These are phyloP conservation scores for Arthrobotrys sinensis DNA, from an alignment of 2,329 filamentous ascomycete species.

Conservation along the genomic window DNA sequence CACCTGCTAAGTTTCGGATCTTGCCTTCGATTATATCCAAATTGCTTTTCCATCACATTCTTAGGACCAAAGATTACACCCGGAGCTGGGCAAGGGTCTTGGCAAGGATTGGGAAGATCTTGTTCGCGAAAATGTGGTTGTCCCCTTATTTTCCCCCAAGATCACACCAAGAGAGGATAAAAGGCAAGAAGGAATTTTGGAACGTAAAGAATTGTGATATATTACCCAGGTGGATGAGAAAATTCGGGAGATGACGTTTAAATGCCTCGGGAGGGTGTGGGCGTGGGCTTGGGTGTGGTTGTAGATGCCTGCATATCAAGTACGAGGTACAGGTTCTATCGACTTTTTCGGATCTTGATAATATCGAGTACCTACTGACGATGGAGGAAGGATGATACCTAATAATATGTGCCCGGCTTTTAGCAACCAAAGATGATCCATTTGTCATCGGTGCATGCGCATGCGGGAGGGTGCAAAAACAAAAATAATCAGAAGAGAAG, in stretches of 20 bases:
- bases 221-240: constrained; percentile 14
- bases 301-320: constrained; percentile 22
- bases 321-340: constrained; percentile 38
- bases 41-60: constrained; percentile 41
- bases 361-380: constrained; percentile 31
- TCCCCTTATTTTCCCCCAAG: constrained; percentile 14
- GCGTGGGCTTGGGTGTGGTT: not conserved
- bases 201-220: constrained; percentile 25
- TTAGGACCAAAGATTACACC: constrained; percentile 13
- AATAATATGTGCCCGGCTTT: constrained; percentile 33
- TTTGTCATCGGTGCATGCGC: constrained; percentile 61
- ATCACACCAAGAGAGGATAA: constrained; percentile 15
- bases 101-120: constrained; percentile 24
- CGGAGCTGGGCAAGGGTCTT: constrained; percentile 26
- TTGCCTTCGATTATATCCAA: constrained; percentile 29
- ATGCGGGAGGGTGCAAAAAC: constrained; percentile 47
- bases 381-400: not conserved
- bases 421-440: constrained; percentile 51
- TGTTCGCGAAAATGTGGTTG: constrained; percentile 7
- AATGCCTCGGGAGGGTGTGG: constrained; percentile 44
- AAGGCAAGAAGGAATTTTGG: constrained; percentile 1
- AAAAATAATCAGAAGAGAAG: constrained; percentile 12
- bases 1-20: constrained; percentile 50
- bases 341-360: constrained; percentile 49
- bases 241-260: constrained; percentile 48